Evolutionary conservation across 345 rosid species (phyloP).

Genomic region (Syzygium aromaticum): DNA sequence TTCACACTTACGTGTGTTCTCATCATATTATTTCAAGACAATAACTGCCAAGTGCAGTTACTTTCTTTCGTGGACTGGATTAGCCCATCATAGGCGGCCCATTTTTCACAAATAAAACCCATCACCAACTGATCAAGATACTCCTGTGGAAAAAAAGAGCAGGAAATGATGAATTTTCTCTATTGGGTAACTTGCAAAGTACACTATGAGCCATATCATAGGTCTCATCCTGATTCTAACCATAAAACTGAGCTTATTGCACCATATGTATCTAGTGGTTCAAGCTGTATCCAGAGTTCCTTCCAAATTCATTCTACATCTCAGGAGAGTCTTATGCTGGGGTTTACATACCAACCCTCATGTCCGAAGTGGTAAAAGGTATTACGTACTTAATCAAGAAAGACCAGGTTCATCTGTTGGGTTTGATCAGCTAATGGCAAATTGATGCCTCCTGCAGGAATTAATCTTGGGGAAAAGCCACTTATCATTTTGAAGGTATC

Average conservation of each 20-base stretch:
- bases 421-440: neutral
- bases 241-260: neutral
- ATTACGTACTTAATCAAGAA: neutral
- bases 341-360: conserved; percentile 27
- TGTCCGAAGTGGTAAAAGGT: conserved; percentile 24
- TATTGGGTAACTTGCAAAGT: neutral
- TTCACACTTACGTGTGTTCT: no score
- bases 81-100: no score
- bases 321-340: conserved; percentile 37
- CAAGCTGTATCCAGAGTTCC: conserved; percentile 18
- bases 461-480: conserved; percentile 15
- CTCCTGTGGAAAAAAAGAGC: neutral
- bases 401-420: neutral
- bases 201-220: neutral
- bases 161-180: neutral
- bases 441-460: conserved; percentile 9
- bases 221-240: neutral
- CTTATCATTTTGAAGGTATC: conserved; percentile 23
- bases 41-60: no score
- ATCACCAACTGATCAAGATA: neutral
- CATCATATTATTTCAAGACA: no score
- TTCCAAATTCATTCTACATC: conserved; percentile 26
- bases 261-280: conserved; percentile 14
- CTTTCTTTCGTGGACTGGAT: no score
- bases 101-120: no score